These are phyloP conservation scores for Mallotus repandus DNA, from an alignment of 441 rosid genomes.

Conservation along the genomic window DNA sequence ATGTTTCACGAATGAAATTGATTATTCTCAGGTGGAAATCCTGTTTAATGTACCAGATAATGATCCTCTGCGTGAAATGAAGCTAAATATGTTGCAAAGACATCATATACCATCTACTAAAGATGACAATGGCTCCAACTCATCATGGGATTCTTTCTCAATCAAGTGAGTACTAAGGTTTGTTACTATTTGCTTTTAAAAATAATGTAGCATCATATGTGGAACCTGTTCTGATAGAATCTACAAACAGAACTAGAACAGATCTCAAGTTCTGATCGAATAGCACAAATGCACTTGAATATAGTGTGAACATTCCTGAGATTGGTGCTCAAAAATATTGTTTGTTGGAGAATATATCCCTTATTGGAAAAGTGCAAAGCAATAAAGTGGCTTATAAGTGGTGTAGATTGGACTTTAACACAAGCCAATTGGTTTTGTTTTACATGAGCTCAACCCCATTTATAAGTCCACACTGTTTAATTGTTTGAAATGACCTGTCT, in stretches of 20 bases:
- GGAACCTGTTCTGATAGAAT: neutral
- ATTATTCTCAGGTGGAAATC: constrained; percentile 55
- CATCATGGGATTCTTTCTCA: constrained; percentile 45
- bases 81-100: constrained; percentile 50
- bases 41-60: constrained; percentile 43
- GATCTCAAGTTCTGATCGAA: neutral
- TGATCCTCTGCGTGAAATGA: constrained; percentile 54
- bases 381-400: too few species aligned
- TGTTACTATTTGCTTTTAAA: neutral
- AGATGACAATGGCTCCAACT: constrained; percentile 41
- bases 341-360: too few species aligned
- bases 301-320: neutral
- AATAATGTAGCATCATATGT: neutral
- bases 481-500: neutral
- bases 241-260: neutral
- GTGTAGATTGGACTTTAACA: too few species aligned
- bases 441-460: too few species aligned
- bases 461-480: too few species aligned
- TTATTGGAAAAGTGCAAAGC: too few species aligned
- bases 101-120: constrained; percentile 38
- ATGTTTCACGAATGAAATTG: constrained; percentile 17
- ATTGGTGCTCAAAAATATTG: neutral
- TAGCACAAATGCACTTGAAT: neutral
- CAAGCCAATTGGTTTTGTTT: too few species aligned
- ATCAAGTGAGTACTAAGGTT: constrained; percentile 61